A percentile compares a stretch with the other conserved stretches of the same genome.
phyloP scores from a whole-genome alignment of 2,329 filamentous ascomycete species.

The Saccharata proteae region DNA sequence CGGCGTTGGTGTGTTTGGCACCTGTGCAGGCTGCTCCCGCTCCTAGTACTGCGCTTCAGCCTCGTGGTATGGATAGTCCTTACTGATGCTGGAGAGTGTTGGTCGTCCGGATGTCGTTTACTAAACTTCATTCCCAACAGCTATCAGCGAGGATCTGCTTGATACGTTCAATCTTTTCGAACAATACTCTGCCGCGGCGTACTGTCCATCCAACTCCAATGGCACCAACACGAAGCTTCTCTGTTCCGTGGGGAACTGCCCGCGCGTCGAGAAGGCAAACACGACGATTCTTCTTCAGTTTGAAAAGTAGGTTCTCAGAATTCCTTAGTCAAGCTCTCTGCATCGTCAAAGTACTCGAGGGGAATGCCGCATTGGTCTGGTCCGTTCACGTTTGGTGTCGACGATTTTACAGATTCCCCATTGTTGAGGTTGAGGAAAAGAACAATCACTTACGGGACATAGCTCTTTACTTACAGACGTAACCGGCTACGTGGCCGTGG shows the following conservation, averaged over 20 bases:
- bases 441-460: not conserved
- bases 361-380: not conserved
- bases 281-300: constrained; percentile 37
- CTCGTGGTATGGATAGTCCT: too few relatives aligned
- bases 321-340: too few relatives aligned
- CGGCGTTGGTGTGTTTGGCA: constrained; percentile 1
- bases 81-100: too few relatives aligned
- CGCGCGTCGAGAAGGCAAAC: constrained; percentile 33
- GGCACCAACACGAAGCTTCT: constrained; percentile 30
- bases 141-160: constrained; percentile 28
- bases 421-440: not conserved
- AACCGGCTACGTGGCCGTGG: constrained; percentile 35
- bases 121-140: too few relatives aligned
- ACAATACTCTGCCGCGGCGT: constrained; percentile 42
- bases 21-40: not conserved
- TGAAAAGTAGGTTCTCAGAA: constrained; percentile 35
- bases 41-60: not conserved
- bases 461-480: constrained; percentile 28
- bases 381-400: not conserved
- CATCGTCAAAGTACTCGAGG: too few relatives aligned
- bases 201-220: constrained; percentile 38
- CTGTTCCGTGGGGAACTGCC: constrained; percentile 36
- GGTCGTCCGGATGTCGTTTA: too few relatives aligned
- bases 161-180: constrained; percentile 34
- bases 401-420: not conserved